A percentile compares a stretch with the other conserved stretches of the same genome.
Conservation (phyloP, 1,284 basidiomycete genomes). For the Ganoderma leucocontextum region DNA sequence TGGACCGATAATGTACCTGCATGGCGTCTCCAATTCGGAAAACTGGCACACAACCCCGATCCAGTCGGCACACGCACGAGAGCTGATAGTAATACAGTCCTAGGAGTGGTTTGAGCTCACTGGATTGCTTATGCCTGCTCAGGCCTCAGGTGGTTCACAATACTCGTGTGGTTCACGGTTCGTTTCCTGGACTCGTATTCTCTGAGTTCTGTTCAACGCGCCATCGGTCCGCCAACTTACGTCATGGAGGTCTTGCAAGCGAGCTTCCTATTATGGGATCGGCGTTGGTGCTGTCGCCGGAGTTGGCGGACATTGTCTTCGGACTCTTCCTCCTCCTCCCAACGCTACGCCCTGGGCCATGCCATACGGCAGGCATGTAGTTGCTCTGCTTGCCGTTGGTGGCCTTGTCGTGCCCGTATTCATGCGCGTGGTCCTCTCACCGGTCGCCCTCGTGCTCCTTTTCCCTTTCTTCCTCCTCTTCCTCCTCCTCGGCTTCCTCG, state of each 20-base stretch:
- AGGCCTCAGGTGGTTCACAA: no score
- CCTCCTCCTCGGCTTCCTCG: constrained; percentile 57
- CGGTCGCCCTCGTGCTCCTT: constrained; percentile 68
- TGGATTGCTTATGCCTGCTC: not conserved
- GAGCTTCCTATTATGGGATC: not conserved
- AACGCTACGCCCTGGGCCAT: constrained; percentile 20
- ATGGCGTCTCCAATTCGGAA: constrained; percentile 3
- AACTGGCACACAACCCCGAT: not conserved
- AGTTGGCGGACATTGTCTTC: not conserved
- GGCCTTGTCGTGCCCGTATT: constrained; percentile 62
- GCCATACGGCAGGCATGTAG: constrained; percentile 34
- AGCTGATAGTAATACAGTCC: not conserved
- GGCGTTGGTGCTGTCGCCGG: not conserved
- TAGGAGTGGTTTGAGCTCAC: not conserved
- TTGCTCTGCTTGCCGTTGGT: constrained; percentile 42
- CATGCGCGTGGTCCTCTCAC: constrained; percentile 66
- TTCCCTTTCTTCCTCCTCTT: constrained; percentile 64
- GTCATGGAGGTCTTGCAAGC: not conserved
- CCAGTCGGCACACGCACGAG: not conserved
- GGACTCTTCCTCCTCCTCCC: not conserved
- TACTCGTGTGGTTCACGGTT: no score
- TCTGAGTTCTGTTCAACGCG: not conserved
- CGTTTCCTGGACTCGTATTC: no score
- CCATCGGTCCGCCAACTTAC: not conserved
- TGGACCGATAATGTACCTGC: not conserved